These are phyloP conservation scores for Colletotrichum lupini DNA, from an alignment of 2,329 filamentous ascomycete genomes.

Conservation along the genomic window DNA sequence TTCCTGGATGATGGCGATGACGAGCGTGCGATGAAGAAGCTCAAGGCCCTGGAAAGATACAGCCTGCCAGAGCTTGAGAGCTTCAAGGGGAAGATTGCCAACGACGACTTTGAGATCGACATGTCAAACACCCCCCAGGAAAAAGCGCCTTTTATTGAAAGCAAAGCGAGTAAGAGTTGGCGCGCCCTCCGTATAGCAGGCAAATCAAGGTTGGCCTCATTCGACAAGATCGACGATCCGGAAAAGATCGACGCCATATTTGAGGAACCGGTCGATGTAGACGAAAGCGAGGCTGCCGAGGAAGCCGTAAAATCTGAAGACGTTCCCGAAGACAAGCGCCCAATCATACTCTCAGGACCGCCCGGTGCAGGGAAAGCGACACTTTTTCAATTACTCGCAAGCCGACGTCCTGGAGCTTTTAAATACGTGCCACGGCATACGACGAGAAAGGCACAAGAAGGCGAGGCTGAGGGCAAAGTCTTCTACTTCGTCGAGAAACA, in stretches of 20 bases:
- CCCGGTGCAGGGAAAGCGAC: conserved; percentile 71
- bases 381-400: conserved; percentile 71
- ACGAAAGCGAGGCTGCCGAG: conserved; percentile 47
- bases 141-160: conserved; percentile 67
- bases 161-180: conserved; percentile 92
- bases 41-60: conserved; percentile 75
- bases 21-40: conserved; percentile 69
- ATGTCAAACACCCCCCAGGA: conserved; percentile 76
- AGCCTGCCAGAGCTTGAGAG: conserved; percentile 75
- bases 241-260: conserved; percentile 74
- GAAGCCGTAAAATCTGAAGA: conserved; percentile 41
- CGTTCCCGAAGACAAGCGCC: conserved; percentile 60
- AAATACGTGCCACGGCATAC: conserved; percentile 67
- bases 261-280: conserved; percentile 55
- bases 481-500: conserved; percentile 68
- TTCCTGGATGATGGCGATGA: conserved; percentile 79
- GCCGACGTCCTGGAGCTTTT: conserved; percentile 74
- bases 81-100: conserved; percentile 79
- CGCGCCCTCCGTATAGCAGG: conserved; percentile 85
- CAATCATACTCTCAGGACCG: conserved; percentile 77
- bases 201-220: conserved; percentile 76
- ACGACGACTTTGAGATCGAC: conserved; percentile 87
- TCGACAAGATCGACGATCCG: conserved; percentile 89
- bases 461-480: conserved; percentile 62
- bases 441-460: conserved; percentile 59